phyloP scores from a whole-genome alignment of 352 stramenopile genomes.

The Peronospora tabacina region DNA sequence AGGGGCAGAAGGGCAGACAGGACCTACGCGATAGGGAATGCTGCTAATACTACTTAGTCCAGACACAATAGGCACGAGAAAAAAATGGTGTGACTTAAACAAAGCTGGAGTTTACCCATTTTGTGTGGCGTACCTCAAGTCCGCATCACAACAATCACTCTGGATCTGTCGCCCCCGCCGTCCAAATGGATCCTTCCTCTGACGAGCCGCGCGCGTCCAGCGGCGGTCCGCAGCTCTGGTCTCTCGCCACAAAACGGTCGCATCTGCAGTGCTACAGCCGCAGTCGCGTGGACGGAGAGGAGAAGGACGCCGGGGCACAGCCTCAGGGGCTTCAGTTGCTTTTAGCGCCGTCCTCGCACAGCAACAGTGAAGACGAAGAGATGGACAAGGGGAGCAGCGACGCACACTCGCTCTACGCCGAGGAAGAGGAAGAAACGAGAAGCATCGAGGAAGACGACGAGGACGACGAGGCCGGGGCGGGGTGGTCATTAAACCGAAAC shows the following conservation, averaged over 20 bases:
- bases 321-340: constrained; percentile 15
- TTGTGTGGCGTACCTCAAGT: background rate
- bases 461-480: background rate
- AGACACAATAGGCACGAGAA: no score
- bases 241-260: constrained; percentile 12
- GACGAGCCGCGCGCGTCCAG: background rate
- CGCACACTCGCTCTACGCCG: background rate
- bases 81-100: no score
- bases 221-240: constrained; percentile 3
- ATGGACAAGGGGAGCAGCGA: constrained; percentile 4
- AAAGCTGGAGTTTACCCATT: background rate
- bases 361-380: constrained; percentile 20
- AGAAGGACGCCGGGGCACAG: constrained; percentile 5
- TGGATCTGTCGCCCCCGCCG: background rate
- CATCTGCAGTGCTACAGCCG: constrained; percentile 7
- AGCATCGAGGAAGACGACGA: background rate
- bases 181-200: constrained; percentile 2
- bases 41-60: no score
- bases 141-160: background rate
- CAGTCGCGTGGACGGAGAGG: constrained; percentile 6
- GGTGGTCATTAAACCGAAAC: background rate
- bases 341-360: constrained; percentile 24
- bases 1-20: no score
- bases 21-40: no score
- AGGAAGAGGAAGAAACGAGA: constrained; percentile 9